Base-by-base conservation (phyloP, 2,329 filamentous ascomycete species). In the Scedosporium minutisporum region DNA sequence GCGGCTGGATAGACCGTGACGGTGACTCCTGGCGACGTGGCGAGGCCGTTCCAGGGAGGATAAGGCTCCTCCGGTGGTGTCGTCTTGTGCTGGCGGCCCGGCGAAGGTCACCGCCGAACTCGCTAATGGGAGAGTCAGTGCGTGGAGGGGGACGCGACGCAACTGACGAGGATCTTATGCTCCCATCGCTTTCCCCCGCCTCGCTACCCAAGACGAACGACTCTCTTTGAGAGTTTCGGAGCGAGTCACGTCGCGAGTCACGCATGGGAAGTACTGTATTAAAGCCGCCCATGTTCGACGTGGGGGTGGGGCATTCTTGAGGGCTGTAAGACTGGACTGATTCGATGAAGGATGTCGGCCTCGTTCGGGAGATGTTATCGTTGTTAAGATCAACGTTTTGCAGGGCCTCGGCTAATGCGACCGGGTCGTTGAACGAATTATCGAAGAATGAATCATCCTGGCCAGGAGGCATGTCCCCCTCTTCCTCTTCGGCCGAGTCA, bases 281-380 rank as follows among this genome's bases (percentile, higher is more conserved):
- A 16, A 51, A 58, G 7, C 79, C 77, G 29, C 84, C 85, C 57
- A 84, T 86, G 69, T 93, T 87, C 0, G 93, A 97, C 65, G 91
- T 87, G 10, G 95, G 95, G 3, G 95, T 99, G 10, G 90, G 90
- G 65, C 91, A 95, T 73, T 96, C 93, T 72, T 87, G 87, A 0
- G 95, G 95, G 71, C 95, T 99, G 71, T 86, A 95, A 3, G 95
- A 96, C 65, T 90, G 83, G 1, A 90, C 93, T 1, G 92, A 96
- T 29, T 86, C 85, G 25, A 89, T 68, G 61, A 77, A 75, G 1
- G 77, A 79, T 4, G 71, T 71, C 78, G 65, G 87, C 76, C 64
- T 89, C 86, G 61, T 87, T 87, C 62, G 44, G 65, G 57, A 77
- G 69, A 53, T 74, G 73, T 75, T 71, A 59, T 79, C 76, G 38